Percentiles rank a stretch among this genome's conserved stretches.
Conservation (phyloP, 257 asterid species). For the Oldenlandia corymbosa region DNA sequence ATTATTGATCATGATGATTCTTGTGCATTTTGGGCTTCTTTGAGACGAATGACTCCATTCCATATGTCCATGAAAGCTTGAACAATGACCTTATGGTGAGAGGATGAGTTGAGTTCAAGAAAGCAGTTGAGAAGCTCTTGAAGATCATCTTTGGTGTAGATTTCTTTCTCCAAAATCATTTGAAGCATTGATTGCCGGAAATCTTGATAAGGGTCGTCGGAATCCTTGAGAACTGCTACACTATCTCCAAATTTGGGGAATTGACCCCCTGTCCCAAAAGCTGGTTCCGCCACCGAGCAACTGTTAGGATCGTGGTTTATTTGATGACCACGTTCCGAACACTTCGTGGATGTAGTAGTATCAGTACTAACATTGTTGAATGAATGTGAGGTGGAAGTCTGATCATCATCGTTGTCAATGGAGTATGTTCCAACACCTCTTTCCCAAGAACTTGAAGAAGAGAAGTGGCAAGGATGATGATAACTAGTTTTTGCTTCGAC, state of each 20-base stretch:
- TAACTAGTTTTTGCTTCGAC: no score
- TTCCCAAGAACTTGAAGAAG: conserved; percentile 27
- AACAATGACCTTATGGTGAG: conserved; percentile 51
- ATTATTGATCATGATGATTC: conserved; percentile 1
- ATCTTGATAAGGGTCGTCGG: conserved; percentile 67
- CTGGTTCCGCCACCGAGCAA: no score
- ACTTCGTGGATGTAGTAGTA: conserved; percentile 17
- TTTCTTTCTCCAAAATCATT: conserved; percentile 59
- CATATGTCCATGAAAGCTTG: conserved; percentile 60
- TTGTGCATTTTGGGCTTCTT: conserved; percentile 2
- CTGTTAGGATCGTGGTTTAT: no score
- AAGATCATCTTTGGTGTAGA: conserved; percentile 42
- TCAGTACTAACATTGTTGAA: conserved; percentile 10
- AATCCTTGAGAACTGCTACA: conserved; percentile 56
- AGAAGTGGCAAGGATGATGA: conserved; percentile 2
- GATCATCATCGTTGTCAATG: conserved; percentile 16
- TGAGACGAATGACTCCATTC: conserved; percentile 31
- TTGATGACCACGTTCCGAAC: conserved; percentile 15
- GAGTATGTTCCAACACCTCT: conserved; percentile 1
- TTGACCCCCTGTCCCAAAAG: no score
- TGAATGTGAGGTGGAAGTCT: conserved; percentile 31
- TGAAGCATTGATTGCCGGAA: conserved; percentile 73
- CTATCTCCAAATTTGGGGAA: conserved; percentile 39
- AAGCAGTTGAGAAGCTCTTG: conserved; percentile 64
- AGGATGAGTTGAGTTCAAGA: conserved; percentile 48